Base-by-base conservation (phyloP, 2,329 filamentous ascomycete genomes). In the Ophiosphaerella narmari region DNA sequence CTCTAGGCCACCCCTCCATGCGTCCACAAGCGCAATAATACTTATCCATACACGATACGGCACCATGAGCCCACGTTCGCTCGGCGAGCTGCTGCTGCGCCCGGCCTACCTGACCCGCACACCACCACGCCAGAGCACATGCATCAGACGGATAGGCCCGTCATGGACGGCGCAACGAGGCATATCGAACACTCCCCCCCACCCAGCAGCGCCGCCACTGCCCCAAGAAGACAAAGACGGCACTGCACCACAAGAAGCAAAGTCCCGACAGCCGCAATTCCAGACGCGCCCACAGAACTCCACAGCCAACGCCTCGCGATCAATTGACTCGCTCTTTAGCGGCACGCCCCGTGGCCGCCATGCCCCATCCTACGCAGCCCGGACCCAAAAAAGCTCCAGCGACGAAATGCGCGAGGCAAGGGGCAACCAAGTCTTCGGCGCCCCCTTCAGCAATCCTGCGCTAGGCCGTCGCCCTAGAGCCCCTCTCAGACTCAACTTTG, bases 81-180 rank as follows among this genome's bases (percentile, higher is more conserved):
- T 71, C 36, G 62, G 63, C 48, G 64, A 69, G 64, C 58, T 63
- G 5, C 56, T 70, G 59, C 63, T 70, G 51, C 69, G 67, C 45
- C 65, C 68, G 1, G 47, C 60, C 8, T 46, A 67, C 45, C 54
- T 66, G 47, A 50, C 54, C 39, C 62, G 59, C 46, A 55, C 59
- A 46, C 48, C 61, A 24, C 55, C 42, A 7, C 37, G 34, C 45
- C 45, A 58, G n/a, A 33, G 50, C 14, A 26, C 47, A 5, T 39
- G 41, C 32, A 18, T 43, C 14, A 46, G 46, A 54, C 43, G 43
- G 13, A 46, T 50, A 40, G 39, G 50, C 33, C 54, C 58, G 18
- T 46, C 54, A 53, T 63, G 60, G 57, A 50, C 44, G 31, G 43
- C 54, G 13, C 57, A 53, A 39, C 50, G 59, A 32, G 38, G 43